Evolutionary conservation across 129 eudicot genomes (phyloP), one percentile per base, ranked within the genome.

Genomic region (Pulicaria dysenterica): DNA sequence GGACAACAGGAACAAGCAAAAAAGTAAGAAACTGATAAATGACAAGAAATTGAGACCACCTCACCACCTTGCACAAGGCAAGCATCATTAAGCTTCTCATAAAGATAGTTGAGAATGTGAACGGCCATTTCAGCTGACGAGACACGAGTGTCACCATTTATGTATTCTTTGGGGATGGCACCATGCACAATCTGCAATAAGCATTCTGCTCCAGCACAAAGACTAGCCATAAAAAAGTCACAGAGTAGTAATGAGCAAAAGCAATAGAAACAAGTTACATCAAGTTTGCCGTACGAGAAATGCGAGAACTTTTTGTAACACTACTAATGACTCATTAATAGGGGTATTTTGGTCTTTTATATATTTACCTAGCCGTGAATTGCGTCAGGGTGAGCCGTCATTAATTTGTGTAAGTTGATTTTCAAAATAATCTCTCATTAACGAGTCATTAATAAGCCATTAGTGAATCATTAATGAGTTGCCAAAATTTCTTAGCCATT

Each of bases 41-140:
- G 11, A 51, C 46, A 61, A 64, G 46, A 43, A 75, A 77, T 17
- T 56, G 53, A 37, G 58, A 75, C 88, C 71, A 93, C 98, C 99
- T 94, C 96, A 34, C 95, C 95, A 69, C 93, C 95, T 77, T 84
- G 93, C 72, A 90, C 88, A 69, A 84, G 96, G 83, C 97, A 90
- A 56, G 85, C 86, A 77, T 86, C 91, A 78, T 83, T 86, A 47
- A 90, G 93, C 82, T 83, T 91, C 80, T 79, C 81, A 73, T 94
- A 90, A 51, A 94, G 86, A 84, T 78, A 58, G 79, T 94, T 85
- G 51, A 90, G 93, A 72, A 94, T 83, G 79, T 86, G 88, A 77
- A 85, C 86, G 15, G 97, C 92, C 64, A 88, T 82, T 65, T 88
- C 96, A 62, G 96, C 82, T 47, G 96, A 89, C 6, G 97, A 76